Conservation (phyloP, 2,329 filamentous ascomycete species). For the Alternaria infectoria region DNA sequence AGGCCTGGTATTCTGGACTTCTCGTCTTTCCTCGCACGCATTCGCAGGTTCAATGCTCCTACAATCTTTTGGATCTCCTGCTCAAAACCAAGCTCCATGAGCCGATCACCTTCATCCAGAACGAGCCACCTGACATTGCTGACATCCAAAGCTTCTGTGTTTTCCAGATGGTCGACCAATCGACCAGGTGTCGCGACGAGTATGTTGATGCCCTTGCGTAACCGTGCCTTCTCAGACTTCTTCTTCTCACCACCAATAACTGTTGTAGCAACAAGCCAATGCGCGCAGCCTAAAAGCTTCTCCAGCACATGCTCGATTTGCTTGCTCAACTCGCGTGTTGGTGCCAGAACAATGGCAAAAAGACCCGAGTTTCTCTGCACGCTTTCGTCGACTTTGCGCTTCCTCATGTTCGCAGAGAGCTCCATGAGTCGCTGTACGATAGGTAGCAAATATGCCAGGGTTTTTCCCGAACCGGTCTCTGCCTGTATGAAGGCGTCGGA, state of each 20-base stretch:
- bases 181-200: conserved; percentile 93
- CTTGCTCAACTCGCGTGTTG: conserved; percentile 91
- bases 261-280: conserved; percentile 92
- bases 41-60: conserved; percentile 72
- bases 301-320: conserved; percentile 91
- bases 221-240: conserved; percentile 86
- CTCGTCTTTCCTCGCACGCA: conserved; percentile 64
- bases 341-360: conserved; percentile 92
- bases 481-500: conserved; percentile 95
- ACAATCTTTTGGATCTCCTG: conserved; percentile 91
- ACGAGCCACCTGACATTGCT: conserved; percentile 92
- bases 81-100: conserved; percentile 98
- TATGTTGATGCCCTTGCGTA: conserved; percentile 95
- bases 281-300: conserved; percentile 82
- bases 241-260: conserved; percentile 77
- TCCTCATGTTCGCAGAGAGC: conserved; percentile 64
- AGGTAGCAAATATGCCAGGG: conserved; percentile 90
- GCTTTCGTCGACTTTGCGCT: conserved; percentile 48
- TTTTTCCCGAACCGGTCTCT: conserved; percentile 97
- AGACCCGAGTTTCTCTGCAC: conserved; percentile 86
- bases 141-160: conserved; percentile 87
- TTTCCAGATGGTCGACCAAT: conserved; percentile 87
- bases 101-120: conserved; percentile 92
- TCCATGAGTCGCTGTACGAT: conserved; percentile 87
- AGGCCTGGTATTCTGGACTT: conserved; percentile 68